These are phyloP conservation scores for Firmiana major DNA, from an alignment of 345 rosid species.

Conservation along the genomic window DNA sequence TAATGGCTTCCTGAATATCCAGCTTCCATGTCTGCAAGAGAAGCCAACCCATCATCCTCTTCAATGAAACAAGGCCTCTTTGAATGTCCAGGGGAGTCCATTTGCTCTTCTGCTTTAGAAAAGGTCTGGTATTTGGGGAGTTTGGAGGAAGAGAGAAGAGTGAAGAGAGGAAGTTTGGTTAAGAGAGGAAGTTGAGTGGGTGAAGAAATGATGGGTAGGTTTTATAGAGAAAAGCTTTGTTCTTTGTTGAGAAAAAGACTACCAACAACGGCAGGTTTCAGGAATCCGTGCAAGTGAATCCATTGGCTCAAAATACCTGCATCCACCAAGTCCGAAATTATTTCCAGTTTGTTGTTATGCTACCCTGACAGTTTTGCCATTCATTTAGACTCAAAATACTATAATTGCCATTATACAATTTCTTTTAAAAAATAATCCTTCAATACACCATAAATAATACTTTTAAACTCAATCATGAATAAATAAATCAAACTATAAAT, in stretches of 20 bases:
- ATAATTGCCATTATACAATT: conserved; percentile 10
- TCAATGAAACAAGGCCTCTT: conserved; percentile 41
- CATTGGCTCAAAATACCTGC: conserved; percentile 39
- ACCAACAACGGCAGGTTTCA: conserved; percentile 35
- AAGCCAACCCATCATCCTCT: conserved; percentile 62
- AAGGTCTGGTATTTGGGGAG: not conserved
- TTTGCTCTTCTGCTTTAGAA: conserved; percentile 9
- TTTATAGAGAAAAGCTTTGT: conserved; percentile 30
- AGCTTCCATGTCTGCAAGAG: conserved; percentile 50
- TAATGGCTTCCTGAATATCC: conserved; percentile 38
- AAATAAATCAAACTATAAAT: no score
- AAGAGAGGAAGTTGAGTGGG: conserved; percentile 4
- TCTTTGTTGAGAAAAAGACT: conserved; percentile 14
- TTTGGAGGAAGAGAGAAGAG: not conserved
- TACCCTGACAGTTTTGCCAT: not conserved
- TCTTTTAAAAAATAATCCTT: no score
- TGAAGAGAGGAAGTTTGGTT: not conserved
- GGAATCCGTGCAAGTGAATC: conserved; percentile 40
- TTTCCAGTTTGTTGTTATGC: not conserved
- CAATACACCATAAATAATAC: no score
- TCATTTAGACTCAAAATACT: not conserved
- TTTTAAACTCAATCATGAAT: no score
- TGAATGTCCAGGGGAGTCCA: conserved; percentile 28
- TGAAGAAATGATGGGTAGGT: conserved; percentile 6
- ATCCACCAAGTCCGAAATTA: conserved; percentile 4